These are phyloP conservation scores for Lactarius akahatsu DNA, from an alignment of 768 basidiomycete genomes.

Conservation along the genomic window DNA sequence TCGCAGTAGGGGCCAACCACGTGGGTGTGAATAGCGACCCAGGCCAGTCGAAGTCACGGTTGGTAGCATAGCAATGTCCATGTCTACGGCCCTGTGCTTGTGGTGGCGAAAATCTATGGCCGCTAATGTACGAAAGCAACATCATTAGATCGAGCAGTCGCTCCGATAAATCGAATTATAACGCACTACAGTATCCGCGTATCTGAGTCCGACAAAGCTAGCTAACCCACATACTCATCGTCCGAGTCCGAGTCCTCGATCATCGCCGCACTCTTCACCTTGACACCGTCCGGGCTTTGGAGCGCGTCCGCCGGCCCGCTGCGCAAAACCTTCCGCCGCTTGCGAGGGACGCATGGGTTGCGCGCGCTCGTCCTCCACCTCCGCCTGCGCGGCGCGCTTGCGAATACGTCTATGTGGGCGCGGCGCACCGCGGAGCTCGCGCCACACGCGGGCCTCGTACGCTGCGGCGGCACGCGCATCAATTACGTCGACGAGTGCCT, in stretches of 20 bases:
- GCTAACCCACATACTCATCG: not conserved
- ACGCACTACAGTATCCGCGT: not conserved
- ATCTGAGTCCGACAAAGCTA: not conserved
- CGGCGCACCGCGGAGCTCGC: not conserved
- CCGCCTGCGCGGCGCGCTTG: not conserved
- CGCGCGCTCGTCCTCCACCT: not conserved
- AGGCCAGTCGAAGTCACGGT: not conserved
- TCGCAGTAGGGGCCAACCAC: not conserved
- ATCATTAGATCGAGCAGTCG: not conserved
- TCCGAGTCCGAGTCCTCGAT: conserved; percentile 22
- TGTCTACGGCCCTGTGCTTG: not conserved
- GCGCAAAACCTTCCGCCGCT: conserved; percentile 13
- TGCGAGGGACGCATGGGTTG: not conserved
- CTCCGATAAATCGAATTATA: not conserved
- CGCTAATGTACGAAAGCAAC: not conserved
- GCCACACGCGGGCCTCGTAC: conserved; percentile 48
- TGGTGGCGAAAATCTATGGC: too few relatives aligned
- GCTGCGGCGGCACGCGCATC: conserved; percentile 37
- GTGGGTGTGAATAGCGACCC: not conserved
- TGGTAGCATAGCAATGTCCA: not conserved
- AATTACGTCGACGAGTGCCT: conserved; percentile 41
- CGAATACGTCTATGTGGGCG: not conserved
- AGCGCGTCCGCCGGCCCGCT: not conserved
- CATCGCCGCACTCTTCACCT: conserved; percentile 24
- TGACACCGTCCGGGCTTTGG: conserved; percentile 19